These are phyloP conservation scores for Fusarium lateritium DNA, from an alignment of 2,329 filamentous ascomycete species.

Conservation along the genomic window DNA sequence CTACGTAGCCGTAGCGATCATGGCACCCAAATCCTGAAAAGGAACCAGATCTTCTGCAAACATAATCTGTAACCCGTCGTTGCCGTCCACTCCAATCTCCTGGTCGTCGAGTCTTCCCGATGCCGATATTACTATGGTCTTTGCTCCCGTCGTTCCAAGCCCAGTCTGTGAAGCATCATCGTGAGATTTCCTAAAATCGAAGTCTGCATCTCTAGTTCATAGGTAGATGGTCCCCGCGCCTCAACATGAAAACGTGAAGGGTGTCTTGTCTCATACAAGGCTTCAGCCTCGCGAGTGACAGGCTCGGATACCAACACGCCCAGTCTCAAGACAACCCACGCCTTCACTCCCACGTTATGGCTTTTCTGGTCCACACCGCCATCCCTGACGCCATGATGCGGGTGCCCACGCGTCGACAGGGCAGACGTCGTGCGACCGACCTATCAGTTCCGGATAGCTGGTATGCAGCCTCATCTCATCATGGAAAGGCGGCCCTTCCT, in stretches of 20 bases:
- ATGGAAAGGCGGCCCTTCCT: slow-evolving; percentile 23
- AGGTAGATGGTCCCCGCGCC: slow-evolving; percentile 1
- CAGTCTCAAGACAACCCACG: neutral
- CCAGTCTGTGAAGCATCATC: neutral
- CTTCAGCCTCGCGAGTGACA: neutral
- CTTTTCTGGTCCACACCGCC: slow-evolving; percentile 1
- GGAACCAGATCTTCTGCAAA: slow-evolving; percentile 25
- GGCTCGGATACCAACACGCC: neutral
- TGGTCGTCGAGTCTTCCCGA: slow-evolving; percentile 26
- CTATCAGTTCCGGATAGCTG: slow-evolving; percentile 28
- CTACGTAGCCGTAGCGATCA: neutral
- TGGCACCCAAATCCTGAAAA: neutral
- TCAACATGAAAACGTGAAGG: neutral
- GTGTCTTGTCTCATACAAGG: neutral
- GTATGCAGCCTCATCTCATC: slow-evolving; percentile 33
- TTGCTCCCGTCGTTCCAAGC: neutral
- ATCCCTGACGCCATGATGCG: slow-evolving; percentile 15
- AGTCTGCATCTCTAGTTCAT: slow-evolving; percentile 8
- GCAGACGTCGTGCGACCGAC: slow-evolving; percentile 4
- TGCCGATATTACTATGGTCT: slow-evolving; percentile 12
- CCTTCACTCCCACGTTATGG: slow-evolving; percentile 5
- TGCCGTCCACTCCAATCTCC: slow-evolving; percentile 34
- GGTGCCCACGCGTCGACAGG: slow-evolving; percentile 30
- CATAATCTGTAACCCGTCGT: slow-evolving; percentile 32
- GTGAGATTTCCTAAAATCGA: slow-evolving; percentile 16